phyloP scores from a whole-genome alignment of 164 flowering plant genomes.

The Vitis riparia region DNA sequence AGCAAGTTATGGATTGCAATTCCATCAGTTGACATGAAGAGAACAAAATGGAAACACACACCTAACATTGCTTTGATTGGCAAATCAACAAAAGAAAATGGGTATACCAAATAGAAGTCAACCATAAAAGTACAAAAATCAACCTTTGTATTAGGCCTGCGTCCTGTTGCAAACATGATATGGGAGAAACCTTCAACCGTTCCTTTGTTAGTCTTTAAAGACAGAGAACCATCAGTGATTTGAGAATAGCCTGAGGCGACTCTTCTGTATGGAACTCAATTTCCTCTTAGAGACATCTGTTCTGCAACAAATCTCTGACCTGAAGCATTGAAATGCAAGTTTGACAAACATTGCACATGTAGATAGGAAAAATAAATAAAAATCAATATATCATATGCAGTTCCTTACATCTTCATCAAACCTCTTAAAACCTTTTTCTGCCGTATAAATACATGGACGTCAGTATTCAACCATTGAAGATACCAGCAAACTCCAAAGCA shows the following conservation, averaged over 20 bases:
- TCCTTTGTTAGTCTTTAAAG: slow-evolving; percentile 87
- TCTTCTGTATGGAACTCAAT: slow-evolving; percentile 93
- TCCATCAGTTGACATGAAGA: no score
- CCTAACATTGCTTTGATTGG: no score
- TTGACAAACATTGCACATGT: background rate
- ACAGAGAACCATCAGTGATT: slow-evolving; percentile 74
- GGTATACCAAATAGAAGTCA: background rate
- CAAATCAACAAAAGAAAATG: no score
- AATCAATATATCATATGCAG: background rate
- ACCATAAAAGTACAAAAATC: slow-evolving; percentile 2
- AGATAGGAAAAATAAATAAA: background rate
- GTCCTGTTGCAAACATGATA: slow-evolving; percentile 99
- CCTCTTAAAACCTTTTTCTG: slow-evolving; percentile 89
- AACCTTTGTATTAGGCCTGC: slow-evolving; percentile 94
- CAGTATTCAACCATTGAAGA: slow-evolving; percentile 90
- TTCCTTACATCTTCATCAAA: slow-evolving; percentile 88
- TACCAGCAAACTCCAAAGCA: slow-evolving; percentile 96
- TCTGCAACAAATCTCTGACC: slow-evolving; percentile 93
- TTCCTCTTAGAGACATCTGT: slow-evolving; percentile 89
- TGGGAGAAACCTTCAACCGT: slow-evolving; percentile 93
- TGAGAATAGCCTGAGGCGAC: slow-evolving; percentile 75
- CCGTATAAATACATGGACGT: slow-evolving; percentile 92
- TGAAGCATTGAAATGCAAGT: slow-evolving; percentile 27
- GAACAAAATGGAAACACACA: no score
- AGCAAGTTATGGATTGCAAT: no score